These are phyloP conservation scores for Dendrocalamus latiflorus DNA, from an alignment of 202 grass and related monocot species.

Conservation along the genomic window DNA sequence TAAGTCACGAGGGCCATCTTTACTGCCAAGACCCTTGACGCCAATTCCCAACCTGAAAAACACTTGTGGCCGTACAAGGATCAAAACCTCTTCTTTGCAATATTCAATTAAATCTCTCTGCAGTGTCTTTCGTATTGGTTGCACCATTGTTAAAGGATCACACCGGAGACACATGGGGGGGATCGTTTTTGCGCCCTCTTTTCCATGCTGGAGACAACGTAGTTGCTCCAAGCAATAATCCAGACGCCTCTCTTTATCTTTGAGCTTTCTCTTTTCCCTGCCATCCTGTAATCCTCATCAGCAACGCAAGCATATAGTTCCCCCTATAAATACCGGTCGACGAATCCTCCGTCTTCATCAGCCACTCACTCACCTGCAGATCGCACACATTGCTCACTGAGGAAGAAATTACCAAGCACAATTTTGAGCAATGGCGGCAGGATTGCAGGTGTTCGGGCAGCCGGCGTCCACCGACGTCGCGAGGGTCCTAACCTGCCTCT, in stretches of 20 bases:
- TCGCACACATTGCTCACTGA: not conserved
- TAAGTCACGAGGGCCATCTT: constrained; percentile 22
- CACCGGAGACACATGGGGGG: not conserved
- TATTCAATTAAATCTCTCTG: not conserved
- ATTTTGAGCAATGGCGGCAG: constrained; percentile 41
- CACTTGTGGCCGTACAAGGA: constrained; percentile 1
- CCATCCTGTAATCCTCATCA: constrained; percentile 40
- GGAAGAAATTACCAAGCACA: not conserved
- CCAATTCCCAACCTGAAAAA: not conserved
- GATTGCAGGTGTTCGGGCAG: constrained; percentile 76
- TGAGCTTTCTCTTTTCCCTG: constrained; percentile 43
- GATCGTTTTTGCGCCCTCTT: not conserved
- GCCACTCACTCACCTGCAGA: not conserved
- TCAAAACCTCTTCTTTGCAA: constrained; percentile 4
- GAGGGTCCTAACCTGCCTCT: constrained; percentile 73
- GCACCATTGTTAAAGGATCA: constrained; percentile 28
- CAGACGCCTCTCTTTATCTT: constrained; percentile 47
- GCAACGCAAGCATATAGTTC: constrained; percentile 52
- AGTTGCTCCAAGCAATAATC: constrained; percentile 49
- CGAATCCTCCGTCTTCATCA: constrained; percentile 14
- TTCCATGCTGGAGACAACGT: constrained; percentile 16
- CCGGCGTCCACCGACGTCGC: constrained; percentile 81
- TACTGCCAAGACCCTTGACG: not conserved
- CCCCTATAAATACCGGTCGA: constrained; percentile 31
- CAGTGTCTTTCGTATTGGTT: constrained; percentile 25